phyloP scores from a whole-genome alignment of 148 eudicot species.

The Rhododendron ferrugineum region DNA sequence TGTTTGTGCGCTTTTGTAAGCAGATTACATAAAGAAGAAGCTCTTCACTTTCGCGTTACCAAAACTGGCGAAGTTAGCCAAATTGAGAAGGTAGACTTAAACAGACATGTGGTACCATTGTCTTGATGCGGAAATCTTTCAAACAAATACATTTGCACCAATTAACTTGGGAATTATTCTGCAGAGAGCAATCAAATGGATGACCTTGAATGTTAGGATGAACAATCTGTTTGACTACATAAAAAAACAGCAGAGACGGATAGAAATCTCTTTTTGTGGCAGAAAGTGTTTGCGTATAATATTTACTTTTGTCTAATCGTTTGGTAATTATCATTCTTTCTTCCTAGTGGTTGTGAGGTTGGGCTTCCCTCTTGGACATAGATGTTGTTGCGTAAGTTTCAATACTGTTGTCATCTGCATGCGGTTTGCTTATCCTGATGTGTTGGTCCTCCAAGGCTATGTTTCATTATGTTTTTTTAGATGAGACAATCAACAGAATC shows the following conservation, averaged over 20 bases:
- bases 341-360: neutral
- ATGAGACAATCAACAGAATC: neutral
- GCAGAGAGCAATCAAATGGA: neutral
- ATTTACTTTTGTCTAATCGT: neutral
- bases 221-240: neutral
- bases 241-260: neutral
- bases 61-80: conserved; percentile 38
- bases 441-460: neutral
- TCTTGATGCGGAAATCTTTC: neutral
- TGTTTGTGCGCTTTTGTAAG: neutral
- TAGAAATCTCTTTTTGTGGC: neutral
- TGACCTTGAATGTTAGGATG: neutral
- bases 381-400: neutral
- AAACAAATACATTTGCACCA: neutral
- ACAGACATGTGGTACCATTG: neutral
- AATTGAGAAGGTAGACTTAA: conserved; percentile 40
- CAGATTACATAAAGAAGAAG: conserved; percentile 46
- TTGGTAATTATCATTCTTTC: neutral
- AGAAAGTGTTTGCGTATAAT: neutral
- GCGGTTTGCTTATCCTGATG: neutral
- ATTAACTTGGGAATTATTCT: neutral
- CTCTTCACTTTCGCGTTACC: conserved; percentile 32
- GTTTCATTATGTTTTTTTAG: neutral
- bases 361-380: neutral
- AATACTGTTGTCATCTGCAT: conserved; percentile 3